A percentile compares a stretch with the other conserved stretches of the same genome.
Evolutionary conservation across 2,329 filamentous ascomycete species (phyloP).

Genomic region (Fusarium falciforme): DNA sequence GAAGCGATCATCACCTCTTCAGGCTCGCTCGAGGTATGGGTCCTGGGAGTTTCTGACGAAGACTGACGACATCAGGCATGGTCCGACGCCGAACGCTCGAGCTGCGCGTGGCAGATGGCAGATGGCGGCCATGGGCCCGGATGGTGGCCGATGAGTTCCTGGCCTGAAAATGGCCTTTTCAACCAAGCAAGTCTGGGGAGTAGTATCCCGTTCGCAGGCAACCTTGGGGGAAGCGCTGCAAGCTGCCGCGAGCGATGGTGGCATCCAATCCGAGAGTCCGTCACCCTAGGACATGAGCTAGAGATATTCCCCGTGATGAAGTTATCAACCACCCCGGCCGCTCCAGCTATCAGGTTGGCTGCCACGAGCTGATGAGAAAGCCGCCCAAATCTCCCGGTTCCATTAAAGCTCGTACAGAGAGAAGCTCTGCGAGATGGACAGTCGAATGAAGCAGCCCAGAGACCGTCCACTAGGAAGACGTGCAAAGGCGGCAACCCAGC

Average conservation of each 20-base stretch:
- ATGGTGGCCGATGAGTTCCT: constrained; percentile 12
- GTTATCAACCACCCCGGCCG: constrained; percentile 5
- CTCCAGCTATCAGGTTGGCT: constrained; percentile 7
- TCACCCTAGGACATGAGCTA: constrained; percentile 9
- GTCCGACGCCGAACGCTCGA: neutral
- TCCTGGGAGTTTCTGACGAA: constrained; percentile 8
- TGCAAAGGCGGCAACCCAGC: neutral
- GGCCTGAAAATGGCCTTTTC: constrained; percentile 1
- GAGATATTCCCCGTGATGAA: constrained; percentile 19
- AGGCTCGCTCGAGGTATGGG: neutral
- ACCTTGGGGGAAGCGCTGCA: constrained; percentile 7
- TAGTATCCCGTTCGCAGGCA: constrained; percentile 9
- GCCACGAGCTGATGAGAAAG: constrained; percentile 6
- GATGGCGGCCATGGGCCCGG: constrained; percentile 8
- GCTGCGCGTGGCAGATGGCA: neutral
- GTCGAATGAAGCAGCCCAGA: neutral
- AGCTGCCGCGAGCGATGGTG: constrained; percentile 14
- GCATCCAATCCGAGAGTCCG: constrained; percentile 37
- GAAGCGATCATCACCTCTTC: constrained; percentile 5
- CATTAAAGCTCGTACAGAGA: neutral
- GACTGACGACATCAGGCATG: constrained; percentile 6
- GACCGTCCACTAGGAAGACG: constrained; percentile 1
- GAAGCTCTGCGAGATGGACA: constrained; percentile 4
- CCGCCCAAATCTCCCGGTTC: constrained; percentile 13
- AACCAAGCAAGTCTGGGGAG: constrained; percentile 5